Conservation (phyloP, 148 eudicot genomes). For the Cornus florida region DNA sequence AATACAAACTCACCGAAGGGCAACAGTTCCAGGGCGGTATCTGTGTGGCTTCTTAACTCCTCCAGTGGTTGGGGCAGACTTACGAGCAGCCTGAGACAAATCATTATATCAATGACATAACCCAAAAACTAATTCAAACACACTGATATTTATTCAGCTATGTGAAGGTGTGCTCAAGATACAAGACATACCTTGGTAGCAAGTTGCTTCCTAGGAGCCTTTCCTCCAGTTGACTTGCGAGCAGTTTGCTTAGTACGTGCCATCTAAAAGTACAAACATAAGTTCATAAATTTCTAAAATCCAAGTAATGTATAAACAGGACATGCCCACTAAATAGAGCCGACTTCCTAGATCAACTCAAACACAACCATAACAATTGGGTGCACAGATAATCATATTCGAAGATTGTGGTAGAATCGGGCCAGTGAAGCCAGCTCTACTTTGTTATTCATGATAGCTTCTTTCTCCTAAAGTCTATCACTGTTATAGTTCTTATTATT, state of each 20-base stretch:
- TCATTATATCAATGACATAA: neutral
- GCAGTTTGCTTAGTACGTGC: slow-evolving; percentile 97
- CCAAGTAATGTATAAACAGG: too few species aligned
- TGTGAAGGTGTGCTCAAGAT: neutral
- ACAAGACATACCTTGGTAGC: slow-evolving; percentile 57
- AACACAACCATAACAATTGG: too few species aligned
- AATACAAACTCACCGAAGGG: slow-evolving; percentile 56
- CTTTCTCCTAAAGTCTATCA: too few species aligned
- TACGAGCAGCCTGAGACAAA: slow-evolving; percentile 64
- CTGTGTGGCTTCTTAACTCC: slow-evolving; percentile 96
- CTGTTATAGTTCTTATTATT: too few species aligned
- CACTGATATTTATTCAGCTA: neutral
- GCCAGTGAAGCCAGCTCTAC: too few species aligned
- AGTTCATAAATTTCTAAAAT: too few species aligned
- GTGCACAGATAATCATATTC: too few species aligned
- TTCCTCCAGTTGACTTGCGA: slow-evolving; percentile 90
- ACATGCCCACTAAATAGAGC: too few species aligned
- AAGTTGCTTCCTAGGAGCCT: slow-evolving; percentile 93
- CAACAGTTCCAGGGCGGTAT: slow-evolving; percentile 90
- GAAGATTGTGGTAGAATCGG: too few species aligned
- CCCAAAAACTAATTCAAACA: neutral
- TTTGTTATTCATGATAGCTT: too few species aligned
- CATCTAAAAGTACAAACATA: slow-evolving; percentile 33
- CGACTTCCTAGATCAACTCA: too few species aligned
- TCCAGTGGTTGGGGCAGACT: slow-evolving; percentile 90